Base-by-base conservation (phyloP, 345 rosid species). In the Brassica carinata region DNA sequence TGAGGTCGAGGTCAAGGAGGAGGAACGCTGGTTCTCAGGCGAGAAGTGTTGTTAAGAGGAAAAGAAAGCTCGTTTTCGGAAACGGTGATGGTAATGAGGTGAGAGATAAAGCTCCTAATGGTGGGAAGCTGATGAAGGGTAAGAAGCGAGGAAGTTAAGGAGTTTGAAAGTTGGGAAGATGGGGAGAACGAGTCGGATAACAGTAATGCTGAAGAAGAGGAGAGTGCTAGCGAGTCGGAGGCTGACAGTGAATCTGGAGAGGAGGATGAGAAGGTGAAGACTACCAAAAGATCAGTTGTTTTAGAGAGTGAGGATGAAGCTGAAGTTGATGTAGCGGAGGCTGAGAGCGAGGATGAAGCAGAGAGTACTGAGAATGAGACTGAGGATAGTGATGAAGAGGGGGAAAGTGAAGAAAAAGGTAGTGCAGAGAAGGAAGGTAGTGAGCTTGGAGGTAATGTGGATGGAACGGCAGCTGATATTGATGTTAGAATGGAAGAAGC, bases 61-160 rank as follows among this genome's bases (percentile, higher is more conserved):
- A 77, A 71, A 87, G 90, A 74, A 91, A 87, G 88, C 90, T 88
- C n/a, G 87, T 88, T 76, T 73, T 76, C 83, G 86, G 78, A 40
- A 68, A 64, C 5, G 74, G 45, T 67, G 72, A 10, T 63, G 29
- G 31, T 29, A 29, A 18, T 61, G 82, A 72, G 77, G 64, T 64
- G 78, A 70, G 66, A 27, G 81, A 77, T 26, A 71, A 71, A 30
- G 27, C 19, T 14, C 36, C 45, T 77, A 70, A 53, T 70, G 73
- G 72, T 81, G 64, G 33, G 36, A 76, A 66, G 77, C 58, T 59
- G 64, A 58, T 43, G 27, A 71, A 66, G 45, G 17, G 5, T 15
- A 72, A 76, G 51, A 51, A 3, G 57, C 14, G 14, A 5, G 64
- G 65, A 33, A 31, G 77, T 58, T 64, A 58, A 58, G 13, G 69